These are phyloP conservation scores for Gymnopilus dilepis DNA, from an alignment of 768 basidiomycete genomes.

Conservation along the genomic window DNA sequence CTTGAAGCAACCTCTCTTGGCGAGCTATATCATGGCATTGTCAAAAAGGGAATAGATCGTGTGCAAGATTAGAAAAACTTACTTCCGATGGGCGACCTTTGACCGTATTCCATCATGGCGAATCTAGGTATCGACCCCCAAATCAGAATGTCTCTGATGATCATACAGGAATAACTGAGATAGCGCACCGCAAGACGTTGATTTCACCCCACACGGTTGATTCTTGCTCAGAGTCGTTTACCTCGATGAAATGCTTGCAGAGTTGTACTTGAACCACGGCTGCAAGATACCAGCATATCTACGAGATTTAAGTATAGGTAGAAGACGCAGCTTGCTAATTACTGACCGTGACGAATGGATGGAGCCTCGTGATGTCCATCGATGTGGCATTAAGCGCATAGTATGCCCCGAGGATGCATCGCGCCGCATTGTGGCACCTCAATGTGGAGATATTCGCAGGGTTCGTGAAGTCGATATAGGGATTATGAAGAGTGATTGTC, in stretches of 20 bases:
- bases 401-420: constrained; percentile 74
- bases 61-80: constrained; percentile 35
- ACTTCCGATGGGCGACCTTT: constrained; percentile 85
- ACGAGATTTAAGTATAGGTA: constrained; percentile 18
- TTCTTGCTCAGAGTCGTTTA: constrained; percentile 74
- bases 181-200: constrained; percentile 72
- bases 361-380: constrained; percentile 76
- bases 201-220: constrained; percentile 88
- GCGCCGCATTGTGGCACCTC: constrained; percentile 78
- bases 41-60: constrained; percentile 11
- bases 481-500: constrained; percentile 85
- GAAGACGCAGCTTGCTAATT: not conserved
- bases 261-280: constrained; percentile 86
- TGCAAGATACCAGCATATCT: constrained; percentile 93
- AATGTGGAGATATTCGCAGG: constrained; percentile 66
- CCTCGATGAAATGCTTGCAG: constrained; percentile 86
- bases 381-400: constrained; percentile 84
- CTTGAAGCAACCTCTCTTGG: constrained; percentile 82
- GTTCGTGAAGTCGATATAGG: constrained; percentile 78
- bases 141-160: not conserved
- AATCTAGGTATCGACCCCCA: constrained; percentile 48
- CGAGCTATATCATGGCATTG: constrained; percentile 59
- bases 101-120: constrained; percentile 84
- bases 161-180: not conserved
- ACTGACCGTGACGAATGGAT: constrained; percentile 82